phyloP scores from a whole-genome alignment of 2,329 filamentous ascomycete species.

The Neoascochyta sp. region DNA sequence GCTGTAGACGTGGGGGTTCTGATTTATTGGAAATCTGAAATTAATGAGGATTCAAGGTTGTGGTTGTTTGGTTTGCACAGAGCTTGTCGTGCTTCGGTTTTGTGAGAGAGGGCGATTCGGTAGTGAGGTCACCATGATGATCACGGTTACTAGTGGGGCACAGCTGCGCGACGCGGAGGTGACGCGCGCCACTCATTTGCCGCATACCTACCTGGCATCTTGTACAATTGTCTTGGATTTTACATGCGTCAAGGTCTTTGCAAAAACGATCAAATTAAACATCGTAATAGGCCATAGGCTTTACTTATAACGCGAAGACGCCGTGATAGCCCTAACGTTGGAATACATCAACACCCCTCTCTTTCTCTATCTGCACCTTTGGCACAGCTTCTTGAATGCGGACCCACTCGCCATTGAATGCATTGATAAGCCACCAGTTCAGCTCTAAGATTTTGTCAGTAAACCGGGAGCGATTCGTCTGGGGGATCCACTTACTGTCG shows the following conservation, averaged over 20 bases:
- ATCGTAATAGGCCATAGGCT: no score
- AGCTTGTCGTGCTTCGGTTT: slow-evolving; percentile 4
- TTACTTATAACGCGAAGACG: no score
- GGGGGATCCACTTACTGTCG: slow-evolving; percentile 64
- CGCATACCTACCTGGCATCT: no score
- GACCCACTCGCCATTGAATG: slow-evolving; percentile 95
- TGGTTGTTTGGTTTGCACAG: slow-evolving; percentile 2
- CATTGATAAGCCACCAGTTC: slow-evolving; percentile 89
- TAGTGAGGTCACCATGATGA: slow-evolving; percentile 9
- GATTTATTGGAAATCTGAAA: no score
- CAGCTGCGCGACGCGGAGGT: no score
- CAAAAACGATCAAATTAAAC: no score
- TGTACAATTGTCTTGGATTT: no score
- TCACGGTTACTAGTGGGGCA: slow-evolving; percentile 2
- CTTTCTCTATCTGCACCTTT: slow-evolving; percentile 26
- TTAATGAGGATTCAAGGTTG: background rate
- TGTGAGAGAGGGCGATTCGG: slow-evolving; percentile 1
- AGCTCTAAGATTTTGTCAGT: slow-evolving; percentile 54
- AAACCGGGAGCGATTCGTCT: background rate
- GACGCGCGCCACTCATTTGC: no score
- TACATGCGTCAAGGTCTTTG: no score
- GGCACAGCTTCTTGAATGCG: slow-evolving; percentile 54
- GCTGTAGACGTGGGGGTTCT: no score
- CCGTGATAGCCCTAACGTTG: background rate
- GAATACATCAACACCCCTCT: slow-evolving; percentile 1